Conservation (phyloP, 176 grass and related monocot genomes). For the Rhynchospora tenuis region DNA sequence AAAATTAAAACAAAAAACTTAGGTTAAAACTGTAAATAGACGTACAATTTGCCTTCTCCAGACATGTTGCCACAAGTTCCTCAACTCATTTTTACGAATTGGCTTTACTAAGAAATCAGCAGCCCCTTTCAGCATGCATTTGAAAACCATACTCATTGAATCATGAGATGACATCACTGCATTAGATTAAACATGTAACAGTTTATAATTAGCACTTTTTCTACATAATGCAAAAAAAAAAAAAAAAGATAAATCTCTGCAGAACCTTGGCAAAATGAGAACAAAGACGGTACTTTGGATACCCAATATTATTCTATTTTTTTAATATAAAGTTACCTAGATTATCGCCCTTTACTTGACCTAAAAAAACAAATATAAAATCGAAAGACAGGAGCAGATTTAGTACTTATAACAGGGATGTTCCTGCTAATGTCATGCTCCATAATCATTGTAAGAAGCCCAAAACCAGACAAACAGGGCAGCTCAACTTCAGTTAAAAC, state of each 20-base stretch:
- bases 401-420: slow-evolving; percentile 97
- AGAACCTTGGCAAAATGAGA: not conserved
- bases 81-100: slow-evolving; percentile 84
- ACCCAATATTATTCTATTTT: not conserved
- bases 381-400: not conserved
- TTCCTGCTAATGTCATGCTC: slow-evolving; percentile 85
- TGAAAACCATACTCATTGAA: slow-evolving; percentile 94
- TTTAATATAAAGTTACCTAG: not conserved
- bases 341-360: not conserved
- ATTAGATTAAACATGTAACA: slow-evolving; percentile 17
- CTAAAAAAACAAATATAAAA: slow-evolving; percentile 10
- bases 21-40: not conserved
- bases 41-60: slow-evolving; percentile 96
- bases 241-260: not conserved
- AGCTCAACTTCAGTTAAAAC: slow-evolving; percentile 94
- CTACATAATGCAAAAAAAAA: not conserved
- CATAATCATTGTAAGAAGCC: slow-evolving; percentile 88
- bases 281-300: not conserved
- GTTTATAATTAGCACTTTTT: not conserved
- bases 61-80: slow-evolving; percentile 97
- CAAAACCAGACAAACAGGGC: slow-evolving; percentile 82
- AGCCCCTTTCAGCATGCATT: slow-evolving; percentile 98
- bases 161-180: slow-evolving; percentile 99
- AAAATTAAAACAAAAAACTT: slow-evolving; percentile 5
- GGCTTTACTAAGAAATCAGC: slow-evolving; percentile 97